A percentile compares a stretch with the other conserved stretches of the same genome.
Evolutionary conservation across 306 rosid genomes (phyloP).

Genomic region (Lupinus albus): DNA sequence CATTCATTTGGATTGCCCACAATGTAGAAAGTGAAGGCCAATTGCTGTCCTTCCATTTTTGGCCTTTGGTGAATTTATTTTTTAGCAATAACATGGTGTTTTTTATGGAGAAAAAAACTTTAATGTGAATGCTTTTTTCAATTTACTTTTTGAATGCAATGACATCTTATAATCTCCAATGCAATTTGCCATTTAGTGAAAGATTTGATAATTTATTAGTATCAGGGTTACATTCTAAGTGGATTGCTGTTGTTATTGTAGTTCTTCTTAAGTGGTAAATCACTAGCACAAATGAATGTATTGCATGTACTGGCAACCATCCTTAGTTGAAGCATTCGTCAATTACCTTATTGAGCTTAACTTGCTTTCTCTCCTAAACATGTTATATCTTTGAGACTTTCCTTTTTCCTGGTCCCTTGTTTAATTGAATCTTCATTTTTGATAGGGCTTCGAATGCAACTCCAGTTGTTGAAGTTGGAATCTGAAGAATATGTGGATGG

Average conservation of each 20-base stretch:
- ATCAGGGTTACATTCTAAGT: neutral
- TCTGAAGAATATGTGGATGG: slow-evolving; percentile 72
- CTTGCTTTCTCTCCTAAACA: neutral
- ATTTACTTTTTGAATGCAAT: neutral
- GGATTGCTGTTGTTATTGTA: neutral
- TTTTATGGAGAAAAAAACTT: slow-evolving; percentile 11
- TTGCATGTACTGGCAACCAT: neutral
- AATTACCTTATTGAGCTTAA: neutral
- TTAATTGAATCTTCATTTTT: slow-evolving; percentile 24
- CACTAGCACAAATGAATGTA: slow-evolving; percentile 5
- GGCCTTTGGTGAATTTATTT: slow-evolving; percentile 24
- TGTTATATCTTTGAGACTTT: neutral
- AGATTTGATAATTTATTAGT: slow-evolving; percentile 21
- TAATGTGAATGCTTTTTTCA: neutral
- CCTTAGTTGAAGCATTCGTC: slow-evolving; percentile 7
- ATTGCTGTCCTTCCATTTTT: slow-evolving; percentile 28
- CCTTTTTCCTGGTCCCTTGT: neutral
- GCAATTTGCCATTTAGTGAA: neutral
- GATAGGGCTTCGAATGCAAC: slow-evolving; percentile 92
- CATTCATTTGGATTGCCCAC: slow-evolving; percentile 9
- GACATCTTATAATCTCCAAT: neutral
- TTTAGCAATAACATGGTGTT: slow-evolving; percentile 6
- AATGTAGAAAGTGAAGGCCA: slow-evolving; percentile 27
- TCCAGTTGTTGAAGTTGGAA: slow-evolving; percentile 84
- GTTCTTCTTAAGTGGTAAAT: neutral